Conservation (phyloP, 345 rosid species). For the Geranium brycei region DNA sequence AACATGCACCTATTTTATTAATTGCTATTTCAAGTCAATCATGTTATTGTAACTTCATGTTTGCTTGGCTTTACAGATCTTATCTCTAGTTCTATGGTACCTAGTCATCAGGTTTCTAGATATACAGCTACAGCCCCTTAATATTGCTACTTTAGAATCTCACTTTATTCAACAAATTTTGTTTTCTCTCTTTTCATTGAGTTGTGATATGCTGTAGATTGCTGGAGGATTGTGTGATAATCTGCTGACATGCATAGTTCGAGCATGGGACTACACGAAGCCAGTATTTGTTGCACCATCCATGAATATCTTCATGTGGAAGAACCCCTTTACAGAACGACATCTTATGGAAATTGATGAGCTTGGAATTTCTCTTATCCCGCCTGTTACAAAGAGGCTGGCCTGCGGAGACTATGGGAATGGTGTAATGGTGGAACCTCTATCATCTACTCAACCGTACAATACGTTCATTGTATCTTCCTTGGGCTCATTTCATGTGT, state of each 20-base stretch:
- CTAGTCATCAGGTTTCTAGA: no score
- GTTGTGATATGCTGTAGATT: constrained; percentile 32
- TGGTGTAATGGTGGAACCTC: constrained; percentile 92
- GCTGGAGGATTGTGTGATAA: constrained; percentile 92
- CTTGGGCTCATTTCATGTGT: no score
- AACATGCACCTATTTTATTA: no score
- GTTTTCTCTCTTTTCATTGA: no score
- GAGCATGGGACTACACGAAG: constrained; percentile 89
- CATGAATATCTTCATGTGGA: constrained; percentile 92
- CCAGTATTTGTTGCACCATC: constrained; percentile 76
- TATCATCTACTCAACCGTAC: constrained; percentile 56
- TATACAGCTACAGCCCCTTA: no score
- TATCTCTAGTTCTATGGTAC: no score
- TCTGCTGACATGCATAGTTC: constrained; percentile 69
- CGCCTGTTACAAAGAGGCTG: constrained; percentile 64
- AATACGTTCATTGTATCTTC: no score
- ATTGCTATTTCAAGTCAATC: no score
- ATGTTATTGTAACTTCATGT: no score
- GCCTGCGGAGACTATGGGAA: constrained; percentile 87
- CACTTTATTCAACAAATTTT: no score
- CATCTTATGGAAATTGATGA: constrained; percentile 77
- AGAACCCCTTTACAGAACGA: constrained; percentile 72
- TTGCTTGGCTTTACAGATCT: no score
- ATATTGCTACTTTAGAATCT: no score
- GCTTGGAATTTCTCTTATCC: constrained; percentile 75